These are phyloP conservation scores for Pleurotus tuber-regium DNA, from an alignment of 768 basidiomycete genomes.

Conservation along the genomic window DNA sequence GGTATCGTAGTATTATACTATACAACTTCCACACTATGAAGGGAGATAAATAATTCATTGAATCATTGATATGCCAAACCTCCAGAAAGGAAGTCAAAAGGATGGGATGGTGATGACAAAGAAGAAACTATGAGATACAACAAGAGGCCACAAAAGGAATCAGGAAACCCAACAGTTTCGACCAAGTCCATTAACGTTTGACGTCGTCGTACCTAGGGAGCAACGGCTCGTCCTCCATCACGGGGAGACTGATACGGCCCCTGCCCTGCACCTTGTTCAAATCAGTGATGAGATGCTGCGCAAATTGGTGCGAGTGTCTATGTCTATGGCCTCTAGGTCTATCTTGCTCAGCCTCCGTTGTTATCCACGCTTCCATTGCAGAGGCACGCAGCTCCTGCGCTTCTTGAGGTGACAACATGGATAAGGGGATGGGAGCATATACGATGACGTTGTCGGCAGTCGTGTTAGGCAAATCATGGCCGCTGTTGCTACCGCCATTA, in stretches of 20 bases:
- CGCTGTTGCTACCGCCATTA: too few relatives aligned
- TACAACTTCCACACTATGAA: constrained; percentile 9
- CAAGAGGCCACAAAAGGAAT: background rate
- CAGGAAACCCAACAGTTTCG: background rate
- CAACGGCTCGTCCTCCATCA: constrained; percentile 43
- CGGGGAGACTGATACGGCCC: constrained; percentile 43
- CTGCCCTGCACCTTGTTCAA: constrained; percentile 24
- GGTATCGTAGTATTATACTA: background rate
- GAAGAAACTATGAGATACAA: constrained; percentile 5
- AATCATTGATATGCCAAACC: background rate
- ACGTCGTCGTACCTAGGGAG: constrained; percentile 29
- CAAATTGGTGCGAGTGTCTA: constrained; percentile 26
- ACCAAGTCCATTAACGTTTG: constrained; percentile 7
- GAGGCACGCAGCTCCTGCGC: constrained; percentile 48
- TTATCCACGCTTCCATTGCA: constrained; percentile 71
- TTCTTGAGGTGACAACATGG: constrained; percentile 49
- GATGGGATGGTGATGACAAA: background rate
- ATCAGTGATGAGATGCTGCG: constrained; percentile 19
- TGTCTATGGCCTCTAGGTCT: constrained; percentile 21
- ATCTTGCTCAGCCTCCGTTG: constrained; percentile 23
- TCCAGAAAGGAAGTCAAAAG: background rate
- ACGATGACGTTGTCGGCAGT: constrained; percentile 39
- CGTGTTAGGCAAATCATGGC: constrained; percentile 11
- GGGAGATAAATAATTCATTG: constrained; percentile 4
- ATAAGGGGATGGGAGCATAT: constrained; percentile 70